Evolutionary conservation across 352 stramenopile genomes (phyloP), one percentile per base, ranked within the genome.

Genomic region (Globisporangium parvum): DNA sequence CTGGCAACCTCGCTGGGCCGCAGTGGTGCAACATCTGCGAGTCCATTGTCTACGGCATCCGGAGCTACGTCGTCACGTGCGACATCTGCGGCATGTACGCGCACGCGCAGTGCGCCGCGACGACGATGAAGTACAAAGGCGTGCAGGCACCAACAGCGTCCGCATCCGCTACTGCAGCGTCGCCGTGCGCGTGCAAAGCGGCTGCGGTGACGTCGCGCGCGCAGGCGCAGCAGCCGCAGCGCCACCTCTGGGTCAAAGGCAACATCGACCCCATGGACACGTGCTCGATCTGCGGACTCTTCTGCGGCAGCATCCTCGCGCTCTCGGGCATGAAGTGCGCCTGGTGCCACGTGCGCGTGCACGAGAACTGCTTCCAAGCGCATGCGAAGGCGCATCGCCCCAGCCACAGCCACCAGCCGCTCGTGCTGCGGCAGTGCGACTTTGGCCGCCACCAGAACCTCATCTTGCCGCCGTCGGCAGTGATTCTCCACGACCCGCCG

Each of bases 1-100:
- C 79, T 0, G 81, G 77, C 6, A 89, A 89, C 50, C 70, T 89
- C 23, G 77, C 82, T 0, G 82, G 77, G 1, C 76, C 78, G 24
- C 73, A 89, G 58, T 91, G 82, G 82, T 92, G 82, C 64, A 92
- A 92, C 33, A 71, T 91, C 54, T 92, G 82, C 63, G 70, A 90
- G 47, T 71, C 71, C 21, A 81, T 87, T 49, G 79, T 91, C 58
- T 89, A 91, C 60, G 80, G 82, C 51, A 92, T 92, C 63, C 80
- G 82, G 61, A 92, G 82, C 63, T 91, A 92, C 59, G 82, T 92
- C 21, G 82, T 91, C 56, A 91, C 72, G 59, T 92, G 82, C 62
- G 82, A 92, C 50, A 83, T 92, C 60, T 92, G 82, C 64, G 80
- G 82, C 48, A 92, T 91, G 77, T 87, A 81, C 55, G 82, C 82